Base-by-base conservation (phyloP, 208 protist species). In the Crithidia fasciculata region DNA sequence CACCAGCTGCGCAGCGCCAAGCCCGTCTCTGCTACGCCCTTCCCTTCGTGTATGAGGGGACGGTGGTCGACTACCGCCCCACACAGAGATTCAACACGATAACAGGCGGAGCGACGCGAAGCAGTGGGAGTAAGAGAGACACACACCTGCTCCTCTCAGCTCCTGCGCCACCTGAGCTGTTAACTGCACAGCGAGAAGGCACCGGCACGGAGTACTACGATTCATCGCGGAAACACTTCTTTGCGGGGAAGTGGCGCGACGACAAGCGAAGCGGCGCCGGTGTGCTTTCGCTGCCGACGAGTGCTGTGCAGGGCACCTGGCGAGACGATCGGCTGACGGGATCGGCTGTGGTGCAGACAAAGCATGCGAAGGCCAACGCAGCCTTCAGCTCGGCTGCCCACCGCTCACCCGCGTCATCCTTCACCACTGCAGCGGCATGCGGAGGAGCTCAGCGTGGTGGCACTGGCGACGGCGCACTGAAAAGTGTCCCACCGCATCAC, bases 261-360 rank as follows among this genome's bases (percentile, higher is more conserved):
- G 85, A 92, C 71, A 65, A 80, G 68, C 75, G 75, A 28, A 69
- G 88, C 13, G 90, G 90, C 1, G 10, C 44, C 8, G 90, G 90
- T 0, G 71, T 81, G 13, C 54, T 92, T 5, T 90, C 87, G 9
- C 60, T 92, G 19, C 80, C 90, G 2, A 54, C 67, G 56, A 64
- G 70, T 1, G 81, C 76, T 0, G 65, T 91, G 40, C 82, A 93
- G 57, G 91, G 89, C 0, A 15, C 58, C 3, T 96, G 91, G 91
- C 49, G 36, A 0, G 64, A 68, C 10, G 91, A 91, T 68, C 10
- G 61, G 18, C 55, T 83, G 2, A 53, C 18, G 7, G 82, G 82
- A 0, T 62, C 80, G 2, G 74, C 65, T 10, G 49, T 76, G 43
- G 15, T 83, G 40, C 71, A 74, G 40, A 69, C 73, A 4, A 68